A percentile compares a stretch with the other conserved stretches of the same genome.
These are phyloP conservation scores for Lentinula edodes DNA, from an alignment of 768 basidiomycete species.

Conservation along the genomic window DNA sequence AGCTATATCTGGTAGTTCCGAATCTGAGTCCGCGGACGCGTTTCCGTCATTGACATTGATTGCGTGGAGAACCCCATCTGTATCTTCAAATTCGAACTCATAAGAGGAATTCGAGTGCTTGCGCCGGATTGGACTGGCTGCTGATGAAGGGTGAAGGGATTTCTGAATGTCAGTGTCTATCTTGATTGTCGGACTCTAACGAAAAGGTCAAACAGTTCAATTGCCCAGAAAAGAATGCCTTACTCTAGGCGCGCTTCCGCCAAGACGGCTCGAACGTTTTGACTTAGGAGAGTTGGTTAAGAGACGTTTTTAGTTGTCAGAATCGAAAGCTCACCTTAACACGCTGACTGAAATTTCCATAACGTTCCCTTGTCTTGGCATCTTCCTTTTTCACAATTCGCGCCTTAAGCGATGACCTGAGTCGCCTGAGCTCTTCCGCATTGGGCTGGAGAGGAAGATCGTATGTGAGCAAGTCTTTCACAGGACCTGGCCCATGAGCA, in stretches of 20 bases:
- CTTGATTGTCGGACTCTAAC: background rate
- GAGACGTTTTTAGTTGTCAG: background rate
- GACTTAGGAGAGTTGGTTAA: background rate
- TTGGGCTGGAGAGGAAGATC: conserved; percentile 3
- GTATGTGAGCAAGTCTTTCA: conserved; percentile 2
- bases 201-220: too few relatives aligned
- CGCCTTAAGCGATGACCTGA: background rate
- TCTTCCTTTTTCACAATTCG: conserved; percentile 1
- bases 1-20: conserved; percentile 4
- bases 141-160: background rate
- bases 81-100: conserved; percentile 7
- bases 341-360: background rate
- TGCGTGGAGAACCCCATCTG: background rate
- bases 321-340: background rate
- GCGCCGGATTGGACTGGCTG: background rate
- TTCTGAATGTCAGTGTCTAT: background rate
- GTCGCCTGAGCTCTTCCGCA: background rate
- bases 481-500: background rate
- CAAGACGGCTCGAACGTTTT: background rate
- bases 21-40: conserved; percentile 3
- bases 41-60: background rate
- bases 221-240: background rate
- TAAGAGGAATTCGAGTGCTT: background rate
- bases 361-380: background rate
- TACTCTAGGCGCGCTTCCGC: background rate